A percentile compares a stretch with the other conserved stretches of the same genome.
phyloP scores from a whole-genome alignment of 164 flowering plant genomes.

The Kingdonia uniflora region DNA sequence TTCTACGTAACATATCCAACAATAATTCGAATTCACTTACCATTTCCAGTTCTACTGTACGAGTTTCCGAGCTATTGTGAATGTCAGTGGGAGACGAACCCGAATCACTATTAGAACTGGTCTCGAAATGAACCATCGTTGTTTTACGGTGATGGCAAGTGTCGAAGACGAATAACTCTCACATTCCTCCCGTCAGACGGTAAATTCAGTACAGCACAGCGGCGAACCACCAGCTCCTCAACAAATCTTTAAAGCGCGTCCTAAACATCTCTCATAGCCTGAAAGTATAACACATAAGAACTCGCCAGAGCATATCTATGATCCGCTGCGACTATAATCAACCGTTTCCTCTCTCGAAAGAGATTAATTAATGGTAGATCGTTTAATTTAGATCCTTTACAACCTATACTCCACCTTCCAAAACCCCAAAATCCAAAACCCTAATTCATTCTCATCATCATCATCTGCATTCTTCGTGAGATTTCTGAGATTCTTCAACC shows the following conservation, averaged over 20 bases:
- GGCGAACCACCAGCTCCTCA: conserved; percentile 51
- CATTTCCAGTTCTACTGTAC: no score
- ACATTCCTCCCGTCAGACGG: conserved; percentile 47
- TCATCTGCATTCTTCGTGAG: no score
- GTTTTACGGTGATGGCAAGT: conserved; percentile 16
- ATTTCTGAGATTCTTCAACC: no score
- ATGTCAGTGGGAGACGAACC: conserved; percentile 21
- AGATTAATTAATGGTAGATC: conserved; percentile 57
- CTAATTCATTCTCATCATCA: no score
- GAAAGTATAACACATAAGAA: conserved; percentile 68
- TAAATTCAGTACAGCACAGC: conserved; percentile 44
- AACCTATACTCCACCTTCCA: conserved; percentile 46
- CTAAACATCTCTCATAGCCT: conserved; percentile 51
- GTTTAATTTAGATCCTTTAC: conserved; percentile 69
- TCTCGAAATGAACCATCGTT: conserved; percentile 29
- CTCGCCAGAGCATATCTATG: conserved; percentile 67
- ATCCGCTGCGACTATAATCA: conserved; percentile 55
- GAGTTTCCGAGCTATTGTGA: conserved; percentile 7
- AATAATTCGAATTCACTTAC: no score
- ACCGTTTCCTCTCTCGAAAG: conserved; percentile 63
- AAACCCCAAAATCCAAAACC: neutral
- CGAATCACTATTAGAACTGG: conserved; percentile 8
- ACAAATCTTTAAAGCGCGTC: conserved; percentile 61
- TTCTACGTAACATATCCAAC: no score
- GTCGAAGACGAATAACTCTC: conserved; percentile 27